Conservation (phyloP, 2,329 filamentous ascomycete genomes). For the Fusarium palustre region DNA sequence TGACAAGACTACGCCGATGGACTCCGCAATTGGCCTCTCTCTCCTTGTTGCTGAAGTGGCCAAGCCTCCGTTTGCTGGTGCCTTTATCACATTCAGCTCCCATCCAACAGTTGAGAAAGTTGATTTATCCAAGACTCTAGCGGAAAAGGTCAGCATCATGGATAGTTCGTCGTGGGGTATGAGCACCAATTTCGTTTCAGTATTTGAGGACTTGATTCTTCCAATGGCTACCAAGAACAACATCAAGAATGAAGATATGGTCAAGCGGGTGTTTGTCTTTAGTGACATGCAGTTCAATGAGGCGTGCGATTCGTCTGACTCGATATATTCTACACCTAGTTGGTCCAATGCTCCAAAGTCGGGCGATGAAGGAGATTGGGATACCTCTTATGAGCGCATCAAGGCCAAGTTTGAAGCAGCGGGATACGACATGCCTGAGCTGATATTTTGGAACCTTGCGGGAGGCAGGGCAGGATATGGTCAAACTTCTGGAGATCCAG, state of each 20-base stretch:
- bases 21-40: slow-evolving; percentile 67
- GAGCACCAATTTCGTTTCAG: slow-evolving; percentile 65
- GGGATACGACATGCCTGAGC: slow-evolving; percentile 68
- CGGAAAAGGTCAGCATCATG: slow-evolving; percentile 56
- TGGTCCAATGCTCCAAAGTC: slow-evolving; percentile 44
- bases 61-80: slow-evolving; percentile 63
- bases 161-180: slow-evolving; percentile 51
- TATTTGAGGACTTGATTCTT: slow-evolving; percentile 66
- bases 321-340: background rate
- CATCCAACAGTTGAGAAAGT: slow-evolving; percentile 57
- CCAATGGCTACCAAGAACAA: slow-evolving; percentile 64
- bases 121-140: slow-evolving; percentile 54
- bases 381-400: slow-evolving; percentile 63
- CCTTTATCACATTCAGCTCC: slow-evolving; percentile 66
- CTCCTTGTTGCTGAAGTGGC: slow-evolving; percentile 66
- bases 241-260: slow-evolving; percentile 67
- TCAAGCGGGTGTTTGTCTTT: slow-evolving; percentile 71
- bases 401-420: slow-evolving; percentile 57
- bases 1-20: slow-evolving; percentile 63
- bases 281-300: slow-evolving; percentile 70
- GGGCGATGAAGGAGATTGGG: slow-evolving; percentile 31
- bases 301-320: slow-evolving; percentile 36
- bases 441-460: slow-evolving; percentile 72
- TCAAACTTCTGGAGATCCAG: slow-evolving; percentile 44
- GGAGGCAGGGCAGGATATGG: slow-evolving; percentile 51